Evolutionary conservation across 345 rosid genomes (phyloP).

Genomic region (Anacardium occidentale): DNA sequence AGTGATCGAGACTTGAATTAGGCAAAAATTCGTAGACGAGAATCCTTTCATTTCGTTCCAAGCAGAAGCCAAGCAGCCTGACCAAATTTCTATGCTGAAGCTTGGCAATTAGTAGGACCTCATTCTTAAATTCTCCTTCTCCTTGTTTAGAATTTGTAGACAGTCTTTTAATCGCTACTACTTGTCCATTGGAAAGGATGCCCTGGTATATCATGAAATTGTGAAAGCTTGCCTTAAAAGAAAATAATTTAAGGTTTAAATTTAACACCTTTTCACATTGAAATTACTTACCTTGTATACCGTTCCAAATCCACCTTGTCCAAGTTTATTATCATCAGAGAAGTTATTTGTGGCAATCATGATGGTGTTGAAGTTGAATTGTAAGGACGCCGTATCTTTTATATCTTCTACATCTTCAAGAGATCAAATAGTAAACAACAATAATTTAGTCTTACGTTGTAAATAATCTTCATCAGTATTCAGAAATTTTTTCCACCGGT

Average conservation of each 20-base stretch:
- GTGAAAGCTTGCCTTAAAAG: background rate
- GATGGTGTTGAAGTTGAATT: conserved; percentile 20
- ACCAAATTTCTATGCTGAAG: conserved; percentile 64
- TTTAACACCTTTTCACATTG: background rate
- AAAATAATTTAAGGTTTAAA: background rate
- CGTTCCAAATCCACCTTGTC: conserved; percentile 31
- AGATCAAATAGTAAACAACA: background rate
- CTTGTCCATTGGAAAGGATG: background rate
- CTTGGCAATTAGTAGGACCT: conserved; percentile 45
- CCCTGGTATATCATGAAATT: background rate
- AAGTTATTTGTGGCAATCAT: conserved; percentile 26
- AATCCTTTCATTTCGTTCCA: conserved; percentile 41
- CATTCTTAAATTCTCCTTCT: conserved; percentile 49
- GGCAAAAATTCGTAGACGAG: conserved; percentile 54
- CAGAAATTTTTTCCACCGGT: too few relatives aligned
- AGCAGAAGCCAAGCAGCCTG: conserved; percentile 52
- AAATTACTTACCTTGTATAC: conserved; percentile 28
- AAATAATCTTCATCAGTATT: background rate
- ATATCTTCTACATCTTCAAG: conserved; percentile 13
- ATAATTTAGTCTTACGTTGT: background rate
- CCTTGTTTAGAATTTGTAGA: conserved; percentile 32
- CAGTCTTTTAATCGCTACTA: too few relatives aligned
- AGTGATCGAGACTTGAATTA: conserved; percentile 42
- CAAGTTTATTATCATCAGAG: conserved; percentile 27
- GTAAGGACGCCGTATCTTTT: conserved; percentile 16